Evolutionary conservation across 148 eudicot genomes (phyloP).

Genomic region (Chenopodium berlandieri): DNA sequence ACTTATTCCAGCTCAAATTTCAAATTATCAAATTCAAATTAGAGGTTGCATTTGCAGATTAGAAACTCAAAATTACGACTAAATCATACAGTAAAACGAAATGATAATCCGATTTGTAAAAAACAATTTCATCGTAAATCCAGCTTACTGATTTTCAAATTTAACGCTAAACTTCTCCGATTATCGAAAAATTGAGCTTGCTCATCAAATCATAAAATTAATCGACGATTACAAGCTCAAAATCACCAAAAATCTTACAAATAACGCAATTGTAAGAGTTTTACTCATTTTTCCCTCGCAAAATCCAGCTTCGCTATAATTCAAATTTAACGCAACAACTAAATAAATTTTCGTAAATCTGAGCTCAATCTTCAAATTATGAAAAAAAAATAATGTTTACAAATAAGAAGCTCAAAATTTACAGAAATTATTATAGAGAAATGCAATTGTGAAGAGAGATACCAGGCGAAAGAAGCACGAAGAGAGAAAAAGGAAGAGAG

Average conservation of each 20-base stretch:
- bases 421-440: background rate
- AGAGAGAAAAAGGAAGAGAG: slow-evolving; percentile 39
- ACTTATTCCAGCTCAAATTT: background rate
- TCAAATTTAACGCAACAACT: background rate
- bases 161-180: slow-evolving; percentile 3
- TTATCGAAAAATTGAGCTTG: background rate
- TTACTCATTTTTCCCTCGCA: background rate
- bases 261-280: background rate
- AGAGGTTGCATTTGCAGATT: background rate
- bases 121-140: background rate
- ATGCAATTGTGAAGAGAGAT: slow-evolving; percentile 23
- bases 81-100: background rate
- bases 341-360: background rate
- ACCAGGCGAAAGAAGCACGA: slow-evolving; percentile 67
- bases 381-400: background rate
- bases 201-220: background rate
- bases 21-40: background rate
- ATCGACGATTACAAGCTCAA: background rate
- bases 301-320: background rate
- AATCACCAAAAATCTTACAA: background rate
- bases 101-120: too few species aligned
- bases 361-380: background rate
- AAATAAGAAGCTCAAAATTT: slow-evolving; percentile 3
- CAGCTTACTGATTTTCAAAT: background rate
- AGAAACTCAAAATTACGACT: too few species aligned